Evolutionary conservation across 345 rosid genomes (phyloP), one percentile per base, ranked within the genome.

Genomic region (Camelina laxa): DNA sequence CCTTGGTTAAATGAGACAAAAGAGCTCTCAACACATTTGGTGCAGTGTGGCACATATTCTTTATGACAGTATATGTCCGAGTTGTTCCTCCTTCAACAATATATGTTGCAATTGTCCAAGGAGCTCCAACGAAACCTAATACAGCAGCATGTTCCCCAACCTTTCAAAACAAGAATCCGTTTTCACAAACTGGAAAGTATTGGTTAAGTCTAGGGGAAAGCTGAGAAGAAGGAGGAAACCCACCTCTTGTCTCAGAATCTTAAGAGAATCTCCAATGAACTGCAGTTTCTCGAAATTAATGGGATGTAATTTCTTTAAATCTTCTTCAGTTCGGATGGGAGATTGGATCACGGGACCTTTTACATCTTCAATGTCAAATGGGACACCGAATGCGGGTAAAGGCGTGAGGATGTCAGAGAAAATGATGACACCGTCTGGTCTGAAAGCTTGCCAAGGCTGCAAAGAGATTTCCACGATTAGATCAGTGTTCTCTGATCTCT

Each of bases 401-500:
- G 96, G 98, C 3, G 98, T 94, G 78, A 94, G 96, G 55, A 91
- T 91, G 84, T 94, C 92, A 0, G 97, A 94, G 88, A 94, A 94
- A 72, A 94, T 87, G 70, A 94, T 94, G 56, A 90, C 98, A 50
- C 96, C 97, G 48, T 91, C 97, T 7, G 93, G 98, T 73, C 17
- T 87, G 67, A 94, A 94, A 5, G 98, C 95, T 83, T 86, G 84
- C 98, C 97, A 90, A 48, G 97, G 96, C 87, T 88, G 98, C 82
- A 94, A 87, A 54, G 96, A 90, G 83, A 94, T 91, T 85, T 91
- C 87, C 65, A 91, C 97, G 53, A 91, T 86, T 80, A 94, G 91
- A 82, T 91, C 95, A 50, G 95, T 91, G 70, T 94, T 94, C 90
- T 91, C 98, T 49, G 95, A 91, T 77, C 92, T 87, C 87, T 87